Evolutionary conservation across 768 basidiomycete species (phyloP).

Genomic region (Russula vinacea): DNA sequence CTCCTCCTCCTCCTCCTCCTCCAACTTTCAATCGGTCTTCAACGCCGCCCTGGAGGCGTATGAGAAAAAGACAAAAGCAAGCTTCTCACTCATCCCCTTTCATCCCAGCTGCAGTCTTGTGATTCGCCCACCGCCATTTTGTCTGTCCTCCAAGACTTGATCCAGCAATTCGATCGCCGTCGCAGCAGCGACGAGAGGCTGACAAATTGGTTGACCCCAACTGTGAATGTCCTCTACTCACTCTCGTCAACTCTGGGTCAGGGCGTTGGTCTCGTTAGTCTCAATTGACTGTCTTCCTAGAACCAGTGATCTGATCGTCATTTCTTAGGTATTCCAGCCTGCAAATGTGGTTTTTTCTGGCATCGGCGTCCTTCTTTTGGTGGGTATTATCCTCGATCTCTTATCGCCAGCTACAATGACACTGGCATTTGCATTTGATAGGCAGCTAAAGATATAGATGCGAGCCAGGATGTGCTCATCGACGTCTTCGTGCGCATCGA

Average conservation of each 20-base stretch:
- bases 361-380: no score
- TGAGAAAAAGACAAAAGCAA: neutral
- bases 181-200: neutral
- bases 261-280: no score
- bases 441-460: neutral
- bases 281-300: no score
- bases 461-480: no score
- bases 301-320: no score
- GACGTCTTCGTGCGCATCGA: no score
- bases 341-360: no score
- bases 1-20: neutral
- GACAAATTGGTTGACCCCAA: neutral
- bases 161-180: neutral
- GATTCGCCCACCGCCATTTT: no score
- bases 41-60: conserved; percentile 4
- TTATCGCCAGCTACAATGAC: neutral
- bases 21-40: neutral
- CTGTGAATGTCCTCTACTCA: conserved; percentile 5
- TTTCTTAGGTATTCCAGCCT: no score
- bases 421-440: neutral
- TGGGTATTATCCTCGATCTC: neutral
- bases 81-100: neutral
- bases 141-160: no score
- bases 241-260: neutral
- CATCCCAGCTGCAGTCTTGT: no score